Base-by-base conservation (phyloP, 2,329 filamentous ascomycete species). In the Fusarium pseudonygamai region DNA sequence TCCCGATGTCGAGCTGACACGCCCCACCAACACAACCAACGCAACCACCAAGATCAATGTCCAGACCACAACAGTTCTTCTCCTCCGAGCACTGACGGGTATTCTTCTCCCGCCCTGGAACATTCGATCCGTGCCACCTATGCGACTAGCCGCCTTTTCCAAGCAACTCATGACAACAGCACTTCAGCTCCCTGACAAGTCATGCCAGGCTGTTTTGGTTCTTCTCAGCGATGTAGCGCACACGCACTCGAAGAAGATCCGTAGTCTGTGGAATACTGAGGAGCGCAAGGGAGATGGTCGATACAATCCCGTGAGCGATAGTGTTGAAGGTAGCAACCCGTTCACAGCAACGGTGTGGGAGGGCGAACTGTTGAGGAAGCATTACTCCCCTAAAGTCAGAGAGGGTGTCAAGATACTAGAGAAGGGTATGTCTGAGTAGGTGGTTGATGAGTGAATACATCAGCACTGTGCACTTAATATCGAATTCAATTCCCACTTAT, bases 321-420 rank as follows among this genome's bases (percentile, higher is more conserved):
- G 92, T 72, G 89, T 97, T 7, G 96, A 98, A 82, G 91, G 90
- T 13, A 95, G 92, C 75, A 98, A 98, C 83, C 95, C 96, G 2
- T 97, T 96, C 82, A 93, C 95, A 1, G 90, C 91, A 9, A 98
- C 94, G 0, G 88, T 97, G 2, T 99, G 96, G 96, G 96, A 98
- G 80, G 95, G 94, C 1, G 96, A 98, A 84, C 80, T 99, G 65
- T 81, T 99, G 77, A 87, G 92, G 79, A 88, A 89, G 75, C 96
- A 99, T 84, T 99, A 93, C 80, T 95, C 93, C 76, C 96, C 95
- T 12, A 92, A 92, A 78, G 93, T 99, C 3, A 88, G 94, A 74
- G 94, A 97, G 78, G 92, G 92, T 3, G 85, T 93, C 9, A 88
- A 88, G 81, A 82, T 88, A 49, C 84, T 95, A 79, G 92, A 95